A percentile compares a stretch with the other conserved stretches of the same genome.
phyloP scores from a whole-genome alignment of 768 basidiomycete species.

The Suillus discolor region DNA sequence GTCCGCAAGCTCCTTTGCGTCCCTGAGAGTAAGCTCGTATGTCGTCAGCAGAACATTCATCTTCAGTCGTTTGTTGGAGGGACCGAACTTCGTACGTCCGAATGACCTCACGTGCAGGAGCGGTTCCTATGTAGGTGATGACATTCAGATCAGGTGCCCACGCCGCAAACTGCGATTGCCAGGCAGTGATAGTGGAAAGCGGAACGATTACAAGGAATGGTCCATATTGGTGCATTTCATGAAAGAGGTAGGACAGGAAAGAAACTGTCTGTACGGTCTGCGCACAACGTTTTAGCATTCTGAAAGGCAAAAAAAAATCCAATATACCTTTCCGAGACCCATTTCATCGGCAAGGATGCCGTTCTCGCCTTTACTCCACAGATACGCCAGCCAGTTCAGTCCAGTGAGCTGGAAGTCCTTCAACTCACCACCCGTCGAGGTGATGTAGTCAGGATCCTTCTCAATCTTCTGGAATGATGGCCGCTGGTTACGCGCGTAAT shows the following conservation, averaged over 20 bases:
- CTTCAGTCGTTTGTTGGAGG: slow-evolving; percentile 85
- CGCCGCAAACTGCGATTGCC: slow-evolving; percentile 91
- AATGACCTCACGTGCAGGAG: slow-evolving; percentile 85
- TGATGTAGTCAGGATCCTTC: slow-evolving; percentile 87
- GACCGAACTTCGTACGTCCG: slow-evolving; percentile 90
- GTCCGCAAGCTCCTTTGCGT: slow-evolving; percentile 82
- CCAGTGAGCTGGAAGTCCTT: slow-evolving; percentile 99
- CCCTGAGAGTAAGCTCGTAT: slow-evolving; percentile 93
- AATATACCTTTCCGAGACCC: slow-evolving; percentile 90
- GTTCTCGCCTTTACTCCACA: slow-evolving; percentile 94
- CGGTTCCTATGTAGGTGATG: slow-evolving; percentile 94
- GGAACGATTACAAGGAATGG: slow-evolving; percentile 98
- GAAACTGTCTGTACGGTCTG: slow-evolving; percentile 96
- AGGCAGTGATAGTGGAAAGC: slow-evolving; percentile 95
- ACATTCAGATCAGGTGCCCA: slow-evolving; percentile 99
- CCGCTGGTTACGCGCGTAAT: slow-evolving; percentile 65
- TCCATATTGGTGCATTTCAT: slow-evolving; percentile 89
- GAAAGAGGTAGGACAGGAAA: slow-evolving; percentile 93
- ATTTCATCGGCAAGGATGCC: slow-evolving; percentile 99
- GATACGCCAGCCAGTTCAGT: slow-evolving; percentile 97
- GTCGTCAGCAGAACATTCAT: slow-evolving; percentile 98
- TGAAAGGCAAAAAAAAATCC: slow-evolving; percentile 9
- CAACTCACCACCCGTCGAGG: slow-evolving; percentile 74
- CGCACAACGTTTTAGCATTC: slow-evolving; percentile 15
- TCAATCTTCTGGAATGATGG: slow-evolving; percentile 83